Conservation (phyloP, 2,329 filamentous ascomycete species). For the Trichoderma atrobrunneum region DNA sequence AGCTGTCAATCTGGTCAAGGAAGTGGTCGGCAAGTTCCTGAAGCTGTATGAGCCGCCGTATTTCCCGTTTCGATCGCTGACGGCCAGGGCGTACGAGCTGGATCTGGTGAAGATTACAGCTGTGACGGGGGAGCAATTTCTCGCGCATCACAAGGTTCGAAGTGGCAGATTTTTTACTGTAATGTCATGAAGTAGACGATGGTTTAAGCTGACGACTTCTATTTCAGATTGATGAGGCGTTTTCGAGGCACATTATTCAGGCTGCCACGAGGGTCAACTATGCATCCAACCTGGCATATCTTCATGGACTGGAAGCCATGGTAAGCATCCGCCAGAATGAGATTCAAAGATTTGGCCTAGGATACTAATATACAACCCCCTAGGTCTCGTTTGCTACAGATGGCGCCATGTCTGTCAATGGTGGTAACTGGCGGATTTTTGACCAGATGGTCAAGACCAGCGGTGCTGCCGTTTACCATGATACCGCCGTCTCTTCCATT, state of each 20-base stretch:
- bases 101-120: constrained; percentile 65
- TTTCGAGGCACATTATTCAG: constrained; percentile 80
- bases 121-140: constrained; percentile 69
- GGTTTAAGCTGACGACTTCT: background rate
- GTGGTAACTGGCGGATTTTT: constrained; percentile 96
- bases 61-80: constrained; percentile 81
- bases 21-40: constrained; percentile 69
- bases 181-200: background rate
- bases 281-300: constrained; percentile 78
- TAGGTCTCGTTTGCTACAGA: constrained; percentile 83
- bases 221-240: constrained; percentile 57
- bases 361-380: background rate
- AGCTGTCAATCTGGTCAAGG: constrained; percentile 69
- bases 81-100: constrained; percentile 63
- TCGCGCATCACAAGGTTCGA: constrained; percentile 59
- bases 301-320: constrained; percentile 89
- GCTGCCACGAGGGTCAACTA: constrained; percentile 93
- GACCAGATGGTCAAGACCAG: constrained; percentile 70
- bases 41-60: constrained; percentile 75
- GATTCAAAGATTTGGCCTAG: background rate
- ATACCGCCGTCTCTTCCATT: constrained; percentile 66
- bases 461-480: constrained; percentile 58
- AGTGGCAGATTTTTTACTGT: background rate
- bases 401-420: constrained; percentile 72
- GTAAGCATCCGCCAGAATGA: constrained; percentile 33